Base-by-base conservation (phyloP, 1,284 basidiomycete genomes). In the Rhodotorula sp. region DNA sequence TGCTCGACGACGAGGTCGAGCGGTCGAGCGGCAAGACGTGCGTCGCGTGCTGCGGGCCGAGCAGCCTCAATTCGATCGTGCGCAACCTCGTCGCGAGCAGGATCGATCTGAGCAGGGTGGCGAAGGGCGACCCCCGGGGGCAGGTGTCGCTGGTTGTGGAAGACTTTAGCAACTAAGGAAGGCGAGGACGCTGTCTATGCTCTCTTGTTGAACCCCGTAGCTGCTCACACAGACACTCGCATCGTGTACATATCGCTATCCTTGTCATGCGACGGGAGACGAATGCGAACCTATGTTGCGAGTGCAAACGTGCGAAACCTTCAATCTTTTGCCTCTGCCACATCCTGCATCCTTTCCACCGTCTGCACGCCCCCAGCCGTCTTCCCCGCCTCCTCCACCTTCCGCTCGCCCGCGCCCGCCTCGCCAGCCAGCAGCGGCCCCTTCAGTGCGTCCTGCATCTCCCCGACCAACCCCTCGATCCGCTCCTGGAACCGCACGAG, bases 21-120 rank as follows among this genome's bases (percentile, higher is more conserved):
- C 72, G 72, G 1, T 73, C 65, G 46, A 59, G 48, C 32, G 77
- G 78, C 37, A 72, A 69, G 66, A 77, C 77, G 36, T 69, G 73
- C 29, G 76, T 79, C 5, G 75, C 75, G 15, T 78, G 78, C 37
- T 74, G 74, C 48, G 78, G 78, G 0, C 78, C 78, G 2, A 64
- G 56, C 3, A 55, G 68, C 25, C 71, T 79, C n/a, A 79, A 79
- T 64, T 73, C 72, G 21, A 61, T 74, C 44, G 70, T 79, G 1
- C 69, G 78, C 25, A 72, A 76, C 64, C 73, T 79, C 68, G 78
- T 79, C 13, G 67, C 76, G 32, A 63, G 67, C 27, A 73, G 74
- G 46, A 79, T 79, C 65, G 73, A 76, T 58, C 64, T 78, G 29
- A 62, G 62, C n/a, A 65, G 65, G 34, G 72, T 75, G 34, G 53